Conservation (phyloP, 768 basidiomycete genomes). For the Podaxis sp. region DNA sequence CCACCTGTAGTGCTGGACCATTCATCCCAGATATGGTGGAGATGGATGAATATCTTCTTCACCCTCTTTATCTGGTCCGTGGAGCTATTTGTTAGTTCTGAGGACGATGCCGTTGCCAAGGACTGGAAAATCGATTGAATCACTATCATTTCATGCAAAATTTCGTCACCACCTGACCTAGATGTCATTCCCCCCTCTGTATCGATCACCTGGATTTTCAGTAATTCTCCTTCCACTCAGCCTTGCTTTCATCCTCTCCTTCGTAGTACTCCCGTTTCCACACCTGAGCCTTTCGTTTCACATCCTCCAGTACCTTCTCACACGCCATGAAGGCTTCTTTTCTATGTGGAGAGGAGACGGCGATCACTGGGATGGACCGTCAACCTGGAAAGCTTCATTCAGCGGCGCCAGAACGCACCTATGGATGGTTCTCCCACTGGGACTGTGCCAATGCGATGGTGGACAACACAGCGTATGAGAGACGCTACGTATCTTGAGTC, state of each 20-base stretch:
- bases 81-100: conserved; percentile 77
- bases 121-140: conserved; percentile 79
- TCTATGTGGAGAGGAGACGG: conserved; percentile 82
- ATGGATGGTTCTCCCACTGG: conserved; percentile 82
- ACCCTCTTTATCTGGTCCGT: conserved; percentile 82
- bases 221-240: conserved; percentile 71
- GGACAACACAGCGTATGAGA: conserved; percentile 60
- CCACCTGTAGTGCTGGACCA: conserved; percentile 68
- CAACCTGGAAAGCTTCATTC: conserved; percentile 1
- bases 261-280: conserved; percentile 93
- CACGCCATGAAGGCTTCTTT: conserved; percentile 79
- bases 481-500: conserved; percentile 25
- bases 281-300: conserved; percentile 81
- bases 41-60: conserved; percentile 90
- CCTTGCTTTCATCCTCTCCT: conserved; percentile 58
- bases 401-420: conserved; percentile 27
- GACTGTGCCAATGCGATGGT: conserved; percentile 78
- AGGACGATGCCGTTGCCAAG: conserved; percentile 61
- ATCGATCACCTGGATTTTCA: conserved; percentile 21
- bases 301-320: conserved; percentile 81
- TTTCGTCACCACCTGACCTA: neutral
- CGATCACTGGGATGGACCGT: conserved; percentile 52
- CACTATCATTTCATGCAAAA: neutral
- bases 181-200: neutral
- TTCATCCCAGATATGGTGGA: conserved; percentile 92